Conservation (phyloP, 495 filamentous ascomycete genomes). For the Lasiosphaeriaceae sp. region DNA sequence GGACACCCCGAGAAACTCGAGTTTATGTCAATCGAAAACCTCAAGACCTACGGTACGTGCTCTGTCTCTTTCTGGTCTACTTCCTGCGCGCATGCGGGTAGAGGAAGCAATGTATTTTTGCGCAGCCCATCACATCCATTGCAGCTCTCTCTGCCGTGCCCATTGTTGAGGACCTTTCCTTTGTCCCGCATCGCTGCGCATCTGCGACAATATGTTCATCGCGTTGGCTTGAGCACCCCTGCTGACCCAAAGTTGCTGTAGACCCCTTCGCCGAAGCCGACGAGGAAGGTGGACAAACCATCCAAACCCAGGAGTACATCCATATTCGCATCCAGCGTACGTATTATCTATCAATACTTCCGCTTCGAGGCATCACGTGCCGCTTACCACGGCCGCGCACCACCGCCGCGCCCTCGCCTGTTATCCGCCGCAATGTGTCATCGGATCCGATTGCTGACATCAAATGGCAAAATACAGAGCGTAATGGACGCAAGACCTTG, state of each 20-base stretch:
- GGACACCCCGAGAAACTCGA: conserved; percentile 51
- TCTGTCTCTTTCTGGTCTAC: background rate
- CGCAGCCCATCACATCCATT: no score
- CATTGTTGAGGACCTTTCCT: no score
- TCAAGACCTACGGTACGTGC: conserved; percentile 94
- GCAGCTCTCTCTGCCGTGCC: no score
- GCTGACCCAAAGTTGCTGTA: conserved; percentile 33
- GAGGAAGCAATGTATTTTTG: no score
- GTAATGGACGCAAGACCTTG: conserved; percentile 99
- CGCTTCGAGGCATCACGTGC: background rate
- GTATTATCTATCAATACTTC: conserved; percentile 33
- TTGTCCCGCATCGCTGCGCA: no score
- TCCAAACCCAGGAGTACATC: conserved; percentile 92
- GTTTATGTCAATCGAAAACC: conserved; percentile 99
- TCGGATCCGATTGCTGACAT: conserved; percentile 3
- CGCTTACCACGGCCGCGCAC: background rate
- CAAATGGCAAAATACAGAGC: conserved; percentile 56
- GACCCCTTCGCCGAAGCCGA: conserved; percentile 99
- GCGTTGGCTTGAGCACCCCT: background rate
- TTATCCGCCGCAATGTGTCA: background rate
- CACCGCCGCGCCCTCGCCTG: conserved; percentile 5
- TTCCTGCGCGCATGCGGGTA: no score
- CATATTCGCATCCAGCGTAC: conserved; percentile 99
- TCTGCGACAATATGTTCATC: no score
- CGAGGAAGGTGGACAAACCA: conserved; percentile 92